Conservation (phyloP, 345 rosid genomes). For the Rhizophora mangle region DNA sequence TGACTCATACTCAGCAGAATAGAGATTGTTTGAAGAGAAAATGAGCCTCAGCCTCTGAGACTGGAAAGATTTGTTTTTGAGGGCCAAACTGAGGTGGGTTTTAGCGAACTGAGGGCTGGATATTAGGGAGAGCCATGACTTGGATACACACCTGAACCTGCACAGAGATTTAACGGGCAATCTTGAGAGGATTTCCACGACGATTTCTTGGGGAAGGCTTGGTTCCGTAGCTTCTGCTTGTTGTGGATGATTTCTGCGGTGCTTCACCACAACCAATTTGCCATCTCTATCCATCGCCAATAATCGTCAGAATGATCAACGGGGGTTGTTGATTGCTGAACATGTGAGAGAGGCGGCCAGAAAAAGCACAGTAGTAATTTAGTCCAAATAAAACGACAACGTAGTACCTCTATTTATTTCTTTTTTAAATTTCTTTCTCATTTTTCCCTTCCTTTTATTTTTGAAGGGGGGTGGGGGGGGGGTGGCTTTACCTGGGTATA, state of each 20-base stretch:
- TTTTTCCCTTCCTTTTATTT: too few species aligned
- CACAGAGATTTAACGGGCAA: slow-evolving; percentile 7
- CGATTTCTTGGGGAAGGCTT: slow-evolving; percentile 2
- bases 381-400: too few species aligned
- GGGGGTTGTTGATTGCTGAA: too few species aligned
- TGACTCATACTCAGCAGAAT: slow-evolving; percentile 18
- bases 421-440: too few species aligned
- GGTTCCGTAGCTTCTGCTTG: neutral
- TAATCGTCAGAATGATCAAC: too few species aligned
- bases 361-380: too few species aligned
- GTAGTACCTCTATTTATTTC: too few species aligned
- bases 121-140: neutral
- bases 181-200: neutral
- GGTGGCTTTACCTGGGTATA: too few species aligned
- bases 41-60: slow-evolving; percentile 14
- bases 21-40: slow-evolving; percentile 14
- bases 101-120: slow-evolving; percentile 27
- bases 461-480: too few species aligned
- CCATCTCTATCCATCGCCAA: neutral
- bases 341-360: too few species aligned
- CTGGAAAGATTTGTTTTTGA: neutral
- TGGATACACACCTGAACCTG: slow-evolving; percentile 9
- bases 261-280: neutral
- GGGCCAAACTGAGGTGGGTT: slow-evolving; percentile 24
- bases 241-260: neutral